Base-by-base conservation (phyloP, 2,329 filamentous ascomycete species). In the Ampelomyces quisqualis region DNA sequence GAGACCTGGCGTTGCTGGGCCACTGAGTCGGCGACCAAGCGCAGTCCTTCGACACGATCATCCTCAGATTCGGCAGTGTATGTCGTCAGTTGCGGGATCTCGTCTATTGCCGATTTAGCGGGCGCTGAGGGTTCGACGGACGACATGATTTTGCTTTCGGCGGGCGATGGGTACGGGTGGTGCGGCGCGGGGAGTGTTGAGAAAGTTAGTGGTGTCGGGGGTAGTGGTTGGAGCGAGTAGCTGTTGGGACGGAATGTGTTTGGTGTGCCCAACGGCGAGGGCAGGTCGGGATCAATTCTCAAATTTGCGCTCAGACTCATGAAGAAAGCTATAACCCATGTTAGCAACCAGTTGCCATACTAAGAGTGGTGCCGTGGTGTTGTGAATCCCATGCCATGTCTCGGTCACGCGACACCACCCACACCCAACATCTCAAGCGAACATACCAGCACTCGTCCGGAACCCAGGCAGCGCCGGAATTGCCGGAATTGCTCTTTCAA, bases 291-390 rank as follows among this genome's bases (percentile, higher is more conserved):
- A 55, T 71, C 74, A 43, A 91, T 81, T 56, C 84, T 83, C 40
- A 93, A 79, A 62, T 93, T 93, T 50, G 86, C 86, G 54, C 86
- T 82, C 11, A 93, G 77, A 55, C 88, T 91, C 40, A 82, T 85
- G 69, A 93, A 85, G 73, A 93, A 93, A 18, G 87, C 88, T 93
- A 68, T 34, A 21, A 4, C 29, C 14, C 21, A 33, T 5, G 30
- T 62, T 34, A 62, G 57, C 47, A 26, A 19, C 29, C 20, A 14
- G 18, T 37, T 30, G 4, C 11, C 28, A 11, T 5, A 11, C 1
- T 2, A 17, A 11, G 18, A 30, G 14, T 24, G 18, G 21, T 21
- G 29, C 29, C 4, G 22, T 23, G 6, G 7, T 34, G 32, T 28
- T 37, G 18, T 21, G 15, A 35, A 18, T 17, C 30, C 13, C 15